Evolutionary conservation across 139 green algal species (phyloP).

Genomic region (Eudorina sp.): DNA sequence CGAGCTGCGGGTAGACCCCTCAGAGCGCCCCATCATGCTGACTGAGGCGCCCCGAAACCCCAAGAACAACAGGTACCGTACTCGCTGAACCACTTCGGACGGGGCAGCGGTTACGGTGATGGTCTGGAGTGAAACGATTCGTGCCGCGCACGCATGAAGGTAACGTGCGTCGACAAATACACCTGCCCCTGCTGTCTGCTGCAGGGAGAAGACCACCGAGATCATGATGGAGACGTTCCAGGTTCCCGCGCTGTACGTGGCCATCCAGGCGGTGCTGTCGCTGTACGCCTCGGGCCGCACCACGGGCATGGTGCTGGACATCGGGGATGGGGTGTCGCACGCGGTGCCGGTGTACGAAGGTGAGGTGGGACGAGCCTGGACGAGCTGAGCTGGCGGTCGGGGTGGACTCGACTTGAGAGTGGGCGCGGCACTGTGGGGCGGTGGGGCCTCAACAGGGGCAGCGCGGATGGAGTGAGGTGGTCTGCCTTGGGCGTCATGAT

Average conservation of each 20-base stretch:
- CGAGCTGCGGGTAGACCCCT: conserved; percentile 92
- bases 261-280: conserved; percentile 95
- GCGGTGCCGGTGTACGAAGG: conserved; percentile 96
- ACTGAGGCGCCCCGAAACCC: conserved; percentile 87
- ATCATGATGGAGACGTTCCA: conserved; percentile 97
- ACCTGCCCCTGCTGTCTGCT: background rate
- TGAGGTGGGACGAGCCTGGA: background rate
- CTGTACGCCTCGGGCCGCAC: conserved; percentile 95
- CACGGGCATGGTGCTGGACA: conserved; percentile 96
- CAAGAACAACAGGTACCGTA: conserved; percentile 63
- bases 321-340: conserved; percentile 89
- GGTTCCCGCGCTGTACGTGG: conserved; percentile 92
- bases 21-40: conserved; percentile 94
- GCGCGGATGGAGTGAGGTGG: too few relatives aligned
- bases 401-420: conserved; percentile 78
- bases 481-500: too few relatives aligned
- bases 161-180: too few relatives aligned
- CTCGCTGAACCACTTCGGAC: too few relatives aligned
- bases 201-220: conserved; percentile 75
- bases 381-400: background rate
- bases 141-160: too few relatives aligned
- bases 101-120: too few relatives aligned
- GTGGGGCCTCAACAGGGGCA: too few relatives aligned
- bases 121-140: too few relatives aligned
- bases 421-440: too few relatives aligned